phyloP scores from a whole-genome alignment of 2,329 filamentous ascomycete species.

The Neopestalotiopsis sp. region DNA sequence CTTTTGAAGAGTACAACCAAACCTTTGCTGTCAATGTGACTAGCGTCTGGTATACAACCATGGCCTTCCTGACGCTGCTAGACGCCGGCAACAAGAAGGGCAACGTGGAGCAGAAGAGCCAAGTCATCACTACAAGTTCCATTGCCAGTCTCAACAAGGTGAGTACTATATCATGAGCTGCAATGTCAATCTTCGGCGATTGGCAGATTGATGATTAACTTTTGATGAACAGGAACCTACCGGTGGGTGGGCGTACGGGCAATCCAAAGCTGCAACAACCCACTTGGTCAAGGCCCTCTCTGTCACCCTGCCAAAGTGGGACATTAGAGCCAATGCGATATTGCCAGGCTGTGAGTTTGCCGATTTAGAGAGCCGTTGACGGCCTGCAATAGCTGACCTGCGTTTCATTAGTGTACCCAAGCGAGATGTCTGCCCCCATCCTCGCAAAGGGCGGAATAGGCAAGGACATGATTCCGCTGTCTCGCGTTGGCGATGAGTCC shows the following conservation, averaged over 20 bases:
- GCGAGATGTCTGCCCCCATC: constrained; percentile 61
- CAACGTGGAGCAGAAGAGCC: constrained; percentile 58
- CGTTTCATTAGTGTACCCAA: constrained; percentile 57
- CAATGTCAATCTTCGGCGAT: background rate
- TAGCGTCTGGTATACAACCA: constrained; percentile 75
- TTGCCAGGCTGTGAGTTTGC: constrained; percentile 52
- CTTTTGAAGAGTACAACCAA: constrained; percentile 67
- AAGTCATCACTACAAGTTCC: constrained; percentile 74
- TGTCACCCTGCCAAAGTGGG: constrained; percentile 66
- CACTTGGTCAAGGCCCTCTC: constrained; percentile 75
- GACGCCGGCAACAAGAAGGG: constrained; percentile 67
- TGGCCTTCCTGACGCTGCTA: constrained; percentile 73
- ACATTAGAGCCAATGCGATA: constrained; percentile 59
- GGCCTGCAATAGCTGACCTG: background rate
- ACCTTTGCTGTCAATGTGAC: constrained; percentile 75
- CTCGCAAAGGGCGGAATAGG: constrained; percentile 46
- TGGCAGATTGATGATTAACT: background rate
- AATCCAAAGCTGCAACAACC: constrained; percentile 76
- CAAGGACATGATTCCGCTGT: constrained; percentile 57
- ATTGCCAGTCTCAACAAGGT: constrained; percentile 78
- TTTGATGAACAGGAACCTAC: constrained; percentile 41
- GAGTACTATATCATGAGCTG: constrained; percentile 34
- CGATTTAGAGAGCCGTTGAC: background rate
- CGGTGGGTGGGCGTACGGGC: constrained; percentile 78
- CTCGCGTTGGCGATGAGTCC: constrained; percentile 62